phyloP scores from a whole-genome alignment of 176 grass and related monocot genomes.

The Musa beccarii region DNA sequence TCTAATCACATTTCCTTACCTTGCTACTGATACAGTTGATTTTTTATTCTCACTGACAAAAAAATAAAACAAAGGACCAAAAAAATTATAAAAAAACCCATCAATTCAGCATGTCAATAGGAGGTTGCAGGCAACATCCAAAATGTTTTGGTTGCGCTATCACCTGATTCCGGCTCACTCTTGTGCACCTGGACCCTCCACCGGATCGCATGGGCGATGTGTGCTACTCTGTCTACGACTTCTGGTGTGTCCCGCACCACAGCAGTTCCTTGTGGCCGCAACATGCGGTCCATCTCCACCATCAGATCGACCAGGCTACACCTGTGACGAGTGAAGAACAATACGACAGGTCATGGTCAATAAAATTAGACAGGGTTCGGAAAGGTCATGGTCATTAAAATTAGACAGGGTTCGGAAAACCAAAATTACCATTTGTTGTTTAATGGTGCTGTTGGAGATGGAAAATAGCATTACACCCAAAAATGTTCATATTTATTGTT shows the following conservation, averaged over 20 bases:
- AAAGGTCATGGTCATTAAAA: not conserved
- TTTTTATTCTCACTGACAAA: not conserved
- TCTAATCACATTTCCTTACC: not conserved
- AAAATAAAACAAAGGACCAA: slow-evolving; percentile 20
- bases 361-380: not conserved
- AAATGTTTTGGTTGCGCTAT: slow-evolving; percentile 53
- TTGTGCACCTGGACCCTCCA: slow-evolving; percentile 58
- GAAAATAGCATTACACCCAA: not conserved
- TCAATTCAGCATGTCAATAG: slow-evolving; percentile 2
- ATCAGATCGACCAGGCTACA: slow-evolving; percentile 83
- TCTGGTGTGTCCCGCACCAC: slow-evolving; percentile 52
- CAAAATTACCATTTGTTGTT: too few species aligned
- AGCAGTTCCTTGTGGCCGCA: slow-evolving; percentile 80
- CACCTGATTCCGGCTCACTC: slow-evolving; percentile 49
- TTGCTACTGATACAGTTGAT: not conserved
- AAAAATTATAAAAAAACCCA: slow-evolving; percentile 5
- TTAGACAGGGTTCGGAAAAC: not conserved
- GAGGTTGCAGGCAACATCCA: slow-evolving; percentile 57
- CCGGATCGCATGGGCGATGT: slow-evolving; percentile 49
- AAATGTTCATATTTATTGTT: not conserved
- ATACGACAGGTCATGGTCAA: slow-evolving; percentile 4
- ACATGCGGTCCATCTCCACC: slow-evolving; percentile 96
- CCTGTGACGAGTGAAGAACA: slow-evolving; percentile 21
- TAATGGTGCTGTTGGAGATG: too few species aligned
- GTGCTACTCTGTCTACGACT: slow-evolving; percentile 47